These are phyloP conservation scores for Tinospora cordifolia DNA, from an alignment of 164 flowering plant genomes.

Conservation along the genomic window DNA sequence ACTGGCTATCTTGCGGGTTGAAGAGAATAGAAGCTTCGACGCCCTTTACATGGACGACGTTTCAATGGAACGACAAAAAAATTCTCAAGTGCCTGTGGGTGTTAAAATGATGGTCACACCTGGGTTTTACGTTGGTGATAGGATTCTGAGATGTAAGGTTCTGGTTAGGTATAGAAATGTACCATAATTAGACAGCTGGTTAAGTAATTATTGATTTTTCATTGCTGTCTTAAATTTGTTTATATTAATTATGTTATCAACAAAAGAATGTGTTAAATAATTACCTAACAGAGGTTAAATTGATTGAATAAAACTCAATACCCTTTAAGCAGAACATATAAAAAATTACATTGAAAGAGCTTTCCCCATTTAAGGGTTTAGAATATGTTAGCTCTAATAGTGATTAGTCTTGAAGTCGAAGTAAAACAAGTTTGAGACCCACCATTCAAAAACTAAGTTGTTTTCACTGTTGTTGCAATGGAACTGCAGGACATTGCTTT, in stretches of 20 bases:
- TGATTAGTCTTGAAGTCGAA: no score
- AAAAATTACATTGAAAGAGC: no score
- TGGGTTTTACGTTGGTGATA: constrained; percentile 83
- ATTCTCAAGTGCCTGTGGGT: constrained; percentile 33
- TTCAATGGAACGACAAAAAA: constrained; percentile 44
- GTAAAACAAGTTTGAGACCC: no score
- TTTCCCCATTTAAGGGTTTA: no score
- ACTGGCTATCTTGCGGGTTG: constrained; percentile 60
- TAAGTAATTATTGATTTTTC: constrained; percentile 3
- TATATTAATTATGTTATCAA: no score
- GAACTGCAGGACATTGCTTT: no score
- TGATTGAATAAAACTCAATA: no score
- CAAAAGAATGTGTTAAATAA: not conserved
- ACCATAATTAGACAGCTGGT: constrained; percentile 15
- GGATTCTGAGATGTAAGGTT: constrained; percentile 72
- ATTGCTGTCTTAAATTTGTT: not conserved
- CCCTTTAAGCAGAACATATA: no score
- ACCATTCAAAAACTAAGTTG: no score
- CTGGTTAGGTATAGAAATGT: constrained; percentile 66
- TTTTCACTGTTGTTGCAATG: no score
- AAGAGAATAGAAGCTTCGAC: constrained; percentile 69
- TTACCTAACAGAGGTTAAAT: not conserved
- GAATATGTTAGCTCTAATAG: no score
- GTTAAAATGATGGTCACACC: constrained; percentile 93
- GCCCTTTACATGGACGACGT: constrained; percentile 77